Percentiles rank a stretch among this genome's conserved stretches.
Conservation (phyloP, 345 rosid species). For the Leavenworthia alabamica region DNA sequence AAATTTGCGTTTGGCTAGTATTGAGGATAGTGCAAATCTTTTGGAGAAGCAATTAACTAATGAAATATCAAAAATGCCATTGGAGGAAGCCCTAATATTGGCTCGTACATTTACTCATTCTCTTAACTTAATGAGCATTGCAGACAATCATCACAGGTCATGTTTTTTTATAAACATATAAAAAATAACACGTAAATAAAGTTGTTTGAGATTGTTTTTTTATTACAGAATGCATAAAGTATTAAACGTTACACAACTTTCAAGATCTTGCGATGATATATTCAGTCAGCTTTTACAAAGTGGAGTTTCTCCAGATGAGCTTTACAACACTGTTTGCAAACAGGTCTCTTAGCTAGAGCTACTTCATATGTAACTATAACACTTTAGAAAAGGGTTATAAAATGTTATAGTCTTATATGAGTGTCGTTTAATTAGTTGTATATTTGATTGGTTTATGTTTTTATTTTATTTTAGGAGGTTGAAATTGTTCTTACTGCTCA, state of each 20-base stretch:
- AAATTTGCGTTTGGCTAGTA: constrained; percentile 75
- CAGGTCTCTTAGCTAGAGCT: constrained; percentile 50
- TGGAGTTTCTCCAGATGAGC: constrained; percentile 69
- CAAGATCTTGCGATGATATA: constrained; percentile 92
- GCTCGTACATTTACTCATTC: constrained; percentile 95
- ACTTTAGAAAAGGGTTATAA: neutral
- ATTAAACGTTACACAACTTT: constrained; percentile 41
- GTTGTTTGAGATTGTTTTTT: neutral
- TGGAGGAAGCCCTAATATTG: constrained; percentile 77
- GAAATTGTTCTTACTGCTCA: constrained; percentile 99
- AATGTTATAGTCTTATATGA: neutral
- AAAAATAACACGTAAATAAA: neutral
- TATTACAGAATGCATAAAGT: constrained; percentile 63
- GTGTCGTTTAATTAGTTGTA: neutral
- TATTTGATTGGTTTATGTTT: neutral
- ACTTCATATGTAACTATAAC: neutral
- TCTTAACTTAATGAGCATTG: constrained; percentile 89
- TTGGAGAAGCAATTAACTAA: constrained; percentile 76
- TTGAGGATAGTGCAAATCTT: constrained; percentile 75
- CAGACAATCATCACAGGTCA: constrained; percentile 93
- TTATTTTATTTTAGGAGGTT: constrained; percentile 49
- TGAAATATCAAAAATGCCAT: constrained; percentile 74
- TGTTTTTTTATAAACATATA: neutral
- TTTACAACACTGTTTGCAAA: constrained; percentile 75
- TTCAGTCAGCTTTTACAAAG: constrained; percentile 73